Evolutionary conservation across 2,329 filamentous ascomycete species (phyloP).

Genomic region (Cladophialophora psammophila): DNA sequence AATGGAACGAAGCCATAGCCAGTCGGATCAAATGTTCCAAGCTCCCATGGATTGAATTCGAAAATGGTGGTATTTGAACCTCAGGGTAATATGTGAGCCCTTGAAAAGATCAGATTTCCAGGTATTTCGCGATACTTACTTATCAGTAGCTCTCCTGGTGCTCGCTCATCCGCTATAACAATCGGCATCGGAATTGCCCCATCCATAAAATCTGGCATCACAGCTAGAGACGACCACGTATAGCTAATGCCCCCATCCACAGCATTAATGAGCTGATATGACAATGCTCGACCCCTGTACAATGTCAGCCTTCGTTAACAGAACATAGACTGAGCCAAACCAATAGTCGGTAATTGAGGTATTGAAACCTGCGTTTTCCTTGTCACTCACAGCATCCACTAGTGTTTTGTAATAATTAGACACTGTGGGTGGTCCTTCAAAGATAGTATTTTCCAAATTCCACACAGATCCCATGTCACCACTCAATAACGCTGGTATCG

Average conservation of each 20-base stretch:
- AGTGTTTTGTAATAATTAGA: conserved; percentile 70
- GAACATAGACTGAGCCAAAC: no score
- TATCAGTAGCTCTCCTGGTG: conserved; percentile 67
- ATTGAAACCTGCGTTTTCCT: conserved; percentile 69
- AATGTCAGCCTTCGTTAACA: no score
- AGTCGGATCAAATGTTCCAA: conserved; percentile 78
- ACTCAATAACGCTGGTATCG: conserved; percentile 64
- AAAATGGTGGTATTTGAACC: conserved; percentile 73
- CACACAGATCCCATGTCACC: conserved; percentile 60
- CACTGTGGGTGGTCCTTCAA: conserved; percentile 65
- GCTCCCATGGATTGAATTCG: conserved; percentile 79
- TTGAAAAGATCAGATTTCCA: no score
- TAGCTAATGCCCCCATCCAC: conserved; percentile 75
- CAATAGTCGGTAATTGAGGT: conserved; percentile 83
- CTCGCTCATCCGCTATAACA: conserved; percentile 72
- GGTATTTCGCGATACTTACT: conserved; percentile 43
- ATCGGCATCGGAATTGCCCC: conserved; percentile 75
- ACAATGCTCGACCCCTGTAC: conserved; percentile 76
- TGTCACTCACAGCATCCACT: conserved; percentile 64
- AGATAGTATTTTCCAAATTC: conserved; percentile 69
- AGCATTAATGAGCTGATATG: conserved; percentile 82
- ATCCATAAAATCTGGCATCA: conserved; percentile 66
- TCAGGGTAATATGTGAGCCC: no score
- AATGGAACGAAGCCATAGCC: conserved; percentile 74
- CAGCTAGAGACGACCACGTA: conserved; percentile 81